Evolutionary conservation across 495 filamentous ascomycete species (phyloP), one percentile per base, ranked within the genome.

Genomic region (Lasiosphaeria ovina): DNA sequence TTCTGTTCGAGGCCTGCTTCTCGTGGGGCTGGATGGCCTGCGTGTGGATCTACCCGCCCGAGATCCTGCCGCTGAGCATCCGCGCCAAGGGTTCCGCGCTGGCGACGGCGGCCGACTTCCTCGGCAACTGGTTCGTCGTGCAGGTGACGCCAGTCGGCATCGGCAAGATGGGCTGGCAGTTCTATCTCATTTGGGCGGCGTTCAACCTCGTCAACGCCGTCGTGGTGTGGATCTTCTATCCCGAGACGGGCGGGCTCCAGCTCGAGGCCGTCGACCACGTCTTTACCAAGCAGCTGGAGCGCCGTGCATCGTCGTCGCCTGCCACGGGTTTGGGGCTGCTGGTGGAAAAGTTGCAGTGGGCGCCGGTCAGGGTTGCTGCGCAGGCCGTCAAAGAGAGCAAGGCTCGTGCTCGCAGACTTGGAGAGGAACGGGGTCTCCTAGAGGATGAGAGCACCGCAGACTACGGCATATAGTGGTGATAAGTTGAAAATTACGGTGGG

Each of bases 81-180:
- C 76, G 87, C 58, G 82, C 79, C 24, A 83, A 85, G 71, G 86
- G 85, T 36, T 87, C 87, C 63, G 85, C 87, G 3, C 74, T 89
- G 8, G 86, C 83, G 1, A 87, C 86, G 17, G 85, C 84, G 63
- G 81, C 78, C 4, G 88, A 83, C 58, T 84, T 80, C 75, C 76
- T 83, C 59, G 77, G 69, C 58, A 80, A 79, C 35, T 81, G 77
- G 65, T 62, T 76, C 8, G 74, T 82, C 6, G 80, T 81, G 4
- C 66, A 81, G 58, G 79, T 81, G 32, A 81, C 80, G 9, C 80
- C 78, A 0, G 69, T 79, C 24, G 76, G 73, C 3, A 77, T 81
- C 51, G 62, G 53, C 1, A 77, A 70, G 36, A 79, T 85, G 53
- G 72, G 72, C 6, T 84, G 77, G 71, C 62, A 63, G 32, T 79